A percentile compares a stretch with the other conserved stretches of the same genome.
These are phyloP conservation scores for Penicillium subrubescens DNA, from an alignment of 495 filamentous ascomycete genomes.

Conservation along the genomic window DNA sequence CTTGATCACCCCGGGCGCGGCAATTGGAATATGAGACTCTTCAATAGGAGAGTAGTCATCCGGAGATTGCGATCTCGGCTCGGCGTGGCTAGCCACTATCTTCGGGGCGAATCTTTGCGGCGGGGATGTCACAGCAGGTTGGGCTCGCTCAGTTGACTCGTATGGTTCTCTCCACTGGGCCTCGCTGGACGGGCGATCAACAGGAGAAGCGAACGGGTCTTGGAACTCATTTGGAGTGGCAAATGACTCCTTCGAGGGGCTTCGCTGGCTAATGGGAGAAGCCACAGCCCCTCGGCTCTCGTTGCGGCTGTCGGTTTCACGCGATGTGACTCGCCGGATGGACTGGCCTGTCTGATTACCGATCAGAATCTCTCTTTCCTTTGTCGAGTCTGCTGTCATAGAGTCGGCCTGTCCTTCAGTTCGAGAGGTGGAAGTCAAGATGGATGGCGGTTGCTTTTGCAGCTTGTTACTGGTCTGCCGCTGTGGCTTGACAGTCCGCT, in stretches of 20 bases:
- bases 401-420: conserved; percentile 10
- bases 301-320: conserved; percentile 30
- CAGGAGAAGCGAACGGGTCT: conserved; percentile 30
- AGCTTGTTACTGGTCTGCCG: conserved; percentile 56
- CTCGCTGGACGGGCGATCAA: conserved; percentile 32
- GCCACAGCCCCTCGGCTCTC: conserved; percentile 18
- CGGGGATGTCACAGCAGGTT: conserved; percentile 36
- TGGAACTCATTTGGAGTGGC: conserved; percentile 23
- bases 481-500: conserved; percentile 62
- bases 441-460: conserved; percentile 24
- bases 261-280: conserved; percentile 23
- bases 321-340: conserved; percentile 46
- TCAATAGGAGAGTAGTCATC: conserved; percentile 63
- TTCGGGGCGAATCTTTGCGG: conserved; percentile 37
- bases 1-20: conserved; percentile 60
- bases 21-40: conserved; percentile 32
- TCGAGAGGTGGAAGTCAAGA: conserved; percentile 5
- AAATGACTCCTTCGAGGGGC: conserved; percentile 33
- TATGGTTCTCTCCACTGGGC: conserved; percentile 23
- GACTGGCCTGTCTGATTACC: conserved; percentile 28
- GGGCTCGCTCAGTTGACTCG: conserved; percentile 10
- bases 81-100: conserved; percentile 45
- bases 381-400: conserved; percentile 18
- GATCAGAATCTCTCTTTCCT: conserved; percentile 11
- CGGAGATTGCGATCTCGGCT: conserved; percentile 68